Base-by-base conservation (phyloP, 164 flowering plant species). In the Cinnamomum chago region DNA sequence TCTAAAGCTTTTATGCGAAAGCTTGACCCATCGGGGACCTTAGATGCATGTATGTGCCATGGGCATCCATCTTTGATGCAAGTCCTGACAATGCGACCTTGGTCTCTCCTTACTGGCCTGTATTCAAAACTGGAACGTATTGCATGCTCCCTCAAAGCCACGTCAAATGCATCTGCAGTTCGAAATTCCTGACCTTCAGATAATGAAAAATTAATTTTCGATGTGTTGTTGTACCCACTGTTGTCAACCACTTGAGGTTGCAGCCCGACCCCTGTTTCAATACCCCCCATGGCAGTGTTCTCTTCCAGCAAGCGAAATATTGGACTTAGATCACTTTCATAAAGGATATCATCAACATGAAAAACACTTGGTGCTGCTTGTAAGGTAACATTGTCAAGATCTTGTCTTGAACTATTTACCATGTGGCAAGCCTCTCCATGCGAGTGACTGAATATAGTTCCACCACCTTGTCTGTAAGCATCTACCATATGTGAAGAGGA, bases 41-140 rank as follows among this genome's bases (percentile, higher is more conserved):
- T 24, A 51, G 33, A 50, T 22, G 72, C 72, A 24, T 70, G 33
- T 22, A 70, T 70, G 33, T n/a, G 30, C 72, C 72, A 70, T 24
- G 35, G 15, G 15, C 72, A 70, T 18, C n/a, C 62, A 50, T 70
- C 23, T 3, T 50, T 24, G 23, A 51, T 22, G 22, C 72, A 70
- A 23, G 13, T 25, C 12, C n/a, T 60, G 7, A 25, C 15, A 51
- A 70, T n/a, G 11, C 47, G 62, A 17, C 47, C 1, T 2, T 4
- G 18, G 9, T 27, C 72, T 24, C 14, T 9, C 35, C 62, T 70
- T 7, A 23, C 25, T 17, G 28, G 20, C 40, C 25, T 50, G 62
- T 51, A 70, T 33, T 70, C 72, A 3, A 70, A 70, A 25, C 24
- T 0, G 13, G n/a, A 50, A 70, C 62, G 10, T 50, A 70, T 50